A percentile compares a stretch with the other conserved stretches of the same genome.
Evolutionary conservation across 179 eudicot genomes (phyloP).

Genomic region (Actinidia polygama): DNA sequence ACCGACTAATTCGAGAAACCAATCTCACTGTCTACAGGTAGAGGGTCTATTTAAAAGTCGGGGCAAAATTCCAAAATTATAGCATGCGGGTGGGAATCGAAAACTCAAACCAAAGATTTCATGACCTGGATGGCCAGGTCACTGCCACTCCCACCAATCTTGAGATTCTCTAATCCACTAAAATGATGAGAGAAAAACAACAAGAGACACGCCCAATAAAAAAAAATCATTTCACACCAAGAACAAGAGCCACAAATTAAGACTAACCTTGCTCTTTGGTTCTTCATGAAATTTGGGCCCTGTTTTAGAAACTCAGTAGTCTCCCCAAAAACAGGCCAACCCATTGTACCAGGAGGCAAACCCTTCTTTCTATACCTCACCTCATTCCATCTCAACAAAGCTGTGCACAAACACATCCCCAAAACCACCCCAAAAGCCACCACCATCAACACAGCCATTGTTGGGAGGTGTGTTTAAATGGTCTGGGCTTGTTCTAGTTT

Average conservation of each 20-base stretch:
- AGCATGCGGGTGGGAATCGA: too few relatives aligned
- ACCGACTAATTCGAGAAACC: too few relatives aligned
- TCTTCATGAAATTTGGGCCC: constrained; percentile 89
- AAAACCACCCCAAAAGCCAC: constrained; percentile 39
- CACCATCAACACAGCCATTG: constrained; percentile 64
- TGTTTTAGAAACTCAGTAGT: constrained; percentile 95
- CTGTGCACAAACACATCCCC: constrained; percentile 50
- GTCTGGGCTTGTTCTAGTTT: constrained; percentile 27
- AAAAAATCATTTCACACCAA: too few relatives aligned
- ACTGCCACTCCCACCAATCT: too few relatives aligned
- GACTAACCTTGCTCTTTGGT: constrained; percentile 81
- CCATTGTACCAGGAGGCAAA: constrained; percentile 99
- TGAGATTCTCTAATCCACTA: too few relatives aligned
- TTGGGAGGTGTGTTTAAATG: constrained; percentile 32
- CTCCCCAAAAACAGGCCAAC: constrained; percentile 98
- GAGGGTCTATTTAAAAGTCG: too few relatives aligned
- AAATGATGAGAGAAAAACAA: too few relatives aligned
- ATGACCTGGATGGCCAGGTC: too few relatives aligned
- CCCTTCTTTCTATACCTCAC: constrained; percentile 78
- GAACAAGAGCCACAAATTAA: not conserved
- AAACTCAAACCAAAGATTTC: too few relatives aligned
- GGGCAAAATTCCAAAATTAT: too few relatives aligned
- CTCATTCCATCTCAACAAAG: constrained; percentile 88
- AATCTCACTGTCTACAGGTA: too few relatives aligned
- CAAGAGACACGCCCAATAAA: too few relatives aligned